Percentiles rank a stretch among this genome's conserved stretches.
Evolutionary conservation across 768 basidiomycete genomes (phyloP).

Genomic region (Coprinopsis strossmayeri): DNA sequence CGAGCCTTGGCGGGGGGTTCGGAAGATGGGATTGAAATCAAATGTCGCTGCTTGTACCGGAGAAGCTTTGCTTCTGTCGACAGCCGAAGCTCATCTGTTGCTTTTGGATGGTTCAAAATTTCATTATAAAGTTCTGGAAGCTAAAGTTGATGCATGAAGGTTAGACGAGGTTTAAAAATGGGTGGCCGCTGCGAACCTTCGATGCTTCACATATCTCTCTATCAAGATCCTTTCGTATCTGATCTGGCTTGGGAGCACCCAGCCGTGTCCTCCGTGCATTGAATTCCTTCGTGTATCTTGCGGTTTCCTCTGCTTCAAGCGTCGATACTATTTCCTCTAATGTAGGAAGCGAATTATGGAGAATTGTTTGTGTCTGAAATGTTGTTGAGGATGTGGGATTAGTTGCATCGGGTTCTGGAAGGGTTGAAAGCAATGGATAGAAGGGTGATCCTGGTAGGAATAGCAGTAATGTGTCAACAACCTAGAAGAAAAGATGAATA

Average conservation of each 20-base stretch:
- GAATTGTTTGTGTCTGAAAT: constrained; percentile 48
- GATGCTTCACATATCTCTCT: constrained; percentile 59
- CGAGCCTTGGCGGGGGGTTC: constrained; percentile 33
- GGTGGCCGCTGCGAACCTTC: constrained; percentile 32
- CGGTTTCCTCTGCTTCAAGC: constrained; percentile 57
- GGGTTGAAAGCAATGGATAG: constrained; percentile 50
- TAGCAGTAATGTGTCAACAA: constrained; percentile 58
- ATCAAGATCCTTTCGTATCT: constrained; percentile 56
- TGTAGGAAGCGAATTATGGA: constrained; percentile 64
- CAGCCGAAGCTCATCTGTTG: constrained; percentile 75
- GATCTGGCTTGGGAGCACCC: constrained; percentile 53
- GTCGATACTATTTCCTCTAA: constrained; percentile 67
- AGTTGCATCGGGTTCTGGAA: constrained; percentile 75
- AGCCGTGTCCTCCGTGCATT: constrained; percentile 74
- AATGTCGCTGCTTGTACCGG: constrained; percentile 50
- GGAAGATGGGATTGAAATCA: constrained; percentile 51
- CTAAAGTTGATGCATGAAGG: constrained; percentile 36
- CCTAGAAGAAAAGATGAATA: constrained; percentile 36
- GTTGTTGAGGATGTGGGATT: constrained; percentile 60
- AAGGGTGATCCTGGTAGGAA: constrained; percentile 71
- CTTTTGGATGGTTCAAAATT: constrained; percentile 73
- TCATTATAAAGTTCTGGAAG: constrained; percentile 71
- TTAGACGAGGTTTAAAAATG: constrained; percentile 10
- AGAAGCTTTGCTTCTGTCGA: constrained; percentile 72
- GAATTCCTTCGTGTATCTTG: constrained; percentile 56